phyloP scores from a whole-genome alignment of 164 flowering plant genomes.

The Litsea cubeba region DNA sequence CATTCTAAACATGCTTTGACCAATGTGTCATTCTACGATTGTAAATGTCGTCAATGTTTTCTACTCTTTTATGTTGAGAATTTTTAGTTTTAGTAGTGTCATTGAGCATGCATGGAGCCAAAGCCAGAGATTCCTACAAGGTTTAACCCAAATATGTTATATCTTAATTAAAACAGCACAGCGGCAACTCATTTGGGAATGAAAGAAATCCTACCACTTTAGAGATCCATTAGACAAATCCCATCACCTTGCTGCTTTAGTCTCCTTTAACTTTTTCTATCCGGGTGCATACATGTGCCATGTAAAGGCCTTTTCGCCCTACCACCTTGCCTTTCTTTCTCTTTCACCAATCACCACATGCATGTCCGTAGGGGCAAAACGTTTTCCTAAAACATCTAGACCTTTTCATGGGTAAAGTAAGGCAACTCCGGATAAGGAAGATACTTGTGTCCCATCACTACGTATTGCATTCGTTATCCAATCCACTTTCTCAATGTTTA shows the following conservation, averaged over 20 bases:
- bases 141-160: no score
- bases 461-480: slow-evolving; percentile 6
- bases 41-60: no score
- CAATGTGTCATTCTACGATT: no score
- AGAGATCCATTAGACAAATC: neutral
- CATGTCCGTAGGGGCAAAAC: neutral
- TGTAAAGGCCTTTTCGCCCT: neutral
- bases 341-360: neutral
- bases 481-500: neutral
- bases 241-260: neutral
- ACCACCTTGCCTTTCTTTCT: neutral
- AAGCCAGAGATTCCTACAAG: neutral
- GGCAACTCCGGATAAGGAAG: slow-evolving; percentile 2
- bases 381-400: neutral
- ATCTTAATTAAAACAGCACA: neutral
- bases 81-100: no score
- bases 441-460: slow-evolving; percentile 10
- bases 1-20: no score
- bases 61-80: neutral
- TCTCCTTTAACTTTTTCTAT: neutral
- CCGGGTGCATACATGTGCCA: neutral
- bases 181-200: no score
- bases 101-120: neutral
- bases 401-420: neutral
- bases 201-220: no score